Evolutionary conservation across 1,139 yeast species (phyloP).

Genomic region (Eremothecium cymbalariae): DNA sequence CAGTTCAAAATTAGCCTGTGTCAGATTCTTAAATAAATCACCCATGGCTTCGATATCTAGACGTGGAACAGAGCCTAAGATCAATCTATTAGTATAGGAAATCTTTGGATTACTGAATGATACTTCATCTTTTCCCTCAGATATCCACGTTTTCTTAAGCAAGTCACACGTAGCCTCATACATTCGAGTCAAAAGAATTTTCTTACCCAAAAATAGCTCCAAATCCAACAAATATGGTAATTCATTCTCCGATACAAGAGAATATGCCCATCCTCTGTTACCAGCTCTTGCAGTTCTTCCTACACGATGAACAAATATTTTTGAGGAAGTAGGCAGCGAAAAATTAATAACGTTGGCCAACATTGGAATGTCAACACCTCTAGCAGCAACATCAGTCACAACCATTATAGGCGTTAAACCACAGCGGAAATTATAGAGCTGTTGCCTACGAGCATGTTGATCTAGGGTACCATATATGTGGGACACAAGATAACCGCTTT

Average conservation of each 20-base stretch:
- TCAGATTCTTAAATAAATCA: conserved; percentile 60
- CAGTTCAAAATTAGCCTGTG: conserved; percentile 64
- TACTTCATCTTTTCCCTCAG: conserved; percentile 32
- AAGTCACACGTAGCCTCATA: conserved; percentile 52
- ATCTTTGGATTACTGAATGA: conserved; percentile 44
- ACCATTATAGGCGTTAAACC: conserved; percentile 73
- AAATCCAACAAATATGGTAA: conserved; percentile 84
- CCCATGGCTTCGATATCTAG: conserved; percentile 57
- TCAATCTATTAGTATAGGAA: conserved; percentile 68
- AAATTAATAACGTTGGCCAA: conserved; percentile 89
- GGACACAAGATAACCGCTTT: conserved; percentile 79
- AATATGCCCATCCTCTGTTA: conserved; percentile 94
- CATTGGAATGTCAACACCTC: conserved; percentile 98
- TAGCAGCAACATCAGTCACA: conserved; percentile 97
- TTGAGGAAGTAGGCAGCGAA: conserved; percentile 85
- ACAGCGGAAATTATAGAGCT: conserved; percentile 71
- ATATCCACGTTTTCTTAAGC: conserved; percentile 39
- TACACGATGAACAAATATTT: conserved; percentile 91
- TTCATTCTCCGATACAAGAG: conserved; percentile 78
- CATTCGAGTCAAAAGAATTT: conserved; percentile 63
- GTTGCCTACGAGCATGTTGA: conserved; percentile 89
- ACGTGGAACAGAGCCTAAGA: conserved; percentile 79
- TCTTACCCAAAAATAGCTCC: conserved; percentile 83
- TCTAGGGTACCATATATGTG: conserved; percentile 92
- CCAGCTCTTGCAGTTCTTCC: conserved; percentile 99